Base-by-base conservation (phyloP, 2,329 filamentous ascomycete species). In the Cordyceps javanica region DNA sequence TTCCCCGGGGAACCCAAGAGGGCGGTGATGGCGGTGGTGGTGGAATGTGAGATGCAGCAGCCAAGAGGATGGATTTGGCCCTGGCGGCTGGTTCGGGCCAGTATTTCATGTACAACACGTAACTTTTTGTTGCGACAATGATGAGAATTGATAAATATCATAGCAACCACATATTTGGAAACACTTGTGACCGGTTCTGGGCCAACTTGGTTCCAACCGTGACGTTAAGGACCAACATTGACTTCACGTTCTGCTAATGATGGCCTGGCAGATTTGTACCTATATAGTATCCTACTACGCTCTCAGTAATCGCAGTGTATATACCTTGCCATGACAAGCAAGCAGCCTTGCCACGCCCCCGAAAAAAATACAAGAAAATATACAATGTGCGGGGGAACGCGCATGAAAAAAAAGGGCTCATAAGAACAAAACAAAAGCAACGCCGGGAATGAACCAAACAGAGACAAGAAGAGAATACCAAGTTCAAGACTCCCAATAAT, bases 381-480 rank as follows among this genome's bases (percentile, higher is more conserved):
- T 46, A 55, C 41, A 55, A 19, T n/a, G n/a, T n/a, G n/a, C n/a
- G n/a, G 11, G 30, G 16, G 32, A 13, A 28, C 3, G 36, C 21
- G 34, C 48, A 39, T 28, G n/a, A n/a, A n/a, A n/a, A n/a, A 39
- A 26, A 36, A 25, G 13, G 36, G 16, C 28, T 36, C 23, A 30
- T 44, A 28, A 38, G n/a, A n/a, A n/a, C n/a, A n/a, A n/a, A n/a
- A n/a, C n/a, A 42, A 42, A 45, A 58, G 38, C 38, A 57, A 60
- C 59, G 61, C n/a, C 49, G 59, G 55, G 58, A 58, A 60, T 57
- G 55, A 50, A 55, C 53, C 39, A 36, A 59, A 59, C 55, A 64
- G 60, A 57, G 60, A 60, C 60, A 62, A 62, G 60, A 59, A 61
- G 64, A 59, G 59, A 62, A 53, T 44, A 49, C 28, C 58, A 52